A percentile compares a stretch with the other conserved stretches of the same genome.
These are phyloP conservation scores for Trypanosoma congolense DNA, from an alignment of 208 protist species.

Conservation along the genomic window DNA sequence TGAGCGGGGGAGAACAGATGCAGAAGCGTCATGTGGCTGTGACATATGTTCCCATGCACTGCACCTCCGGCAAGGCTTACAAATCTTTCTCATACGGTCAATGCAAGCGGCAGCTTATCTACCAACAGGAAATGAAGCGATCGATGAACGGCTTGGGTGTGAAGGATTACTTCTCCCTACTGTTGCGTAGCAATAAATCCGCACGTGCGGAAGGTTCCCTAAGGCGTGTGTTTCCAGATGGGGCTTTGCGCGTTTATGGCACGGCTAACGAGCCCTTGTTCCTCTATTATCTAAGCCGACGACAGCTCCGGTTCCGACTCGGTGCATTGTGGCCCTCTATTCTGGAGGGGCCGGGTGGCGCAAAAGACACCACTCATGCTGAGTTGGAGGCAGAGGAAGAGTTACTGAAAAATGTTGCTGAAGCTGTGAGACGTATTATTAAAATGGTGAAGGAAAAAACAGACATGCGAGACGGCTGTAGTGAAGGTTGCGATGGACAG, in stretches of 20 bases:
- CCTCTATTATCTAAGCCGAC: constrained; percentile 38
- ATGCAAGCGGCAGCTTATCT: constrained; percentile 22
- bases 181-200: constrained; percentile 20
- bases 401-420: constrained; percentile 10
- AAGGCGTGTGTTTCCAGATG: constrained; percentile 26
- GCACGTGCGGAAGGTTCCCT: not conserved
- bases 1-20: not conserved
- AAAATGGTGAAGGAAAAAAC: constrained; percentile 12
- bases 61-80: constrained; percentile 24
- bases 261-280: constrained; percentile 32
- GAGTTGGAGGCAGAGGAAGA: constrained; percentile 8
- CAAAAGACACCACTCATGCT: not conserved
- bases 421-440: constrained; percentile 13
- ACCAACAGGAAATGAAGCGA: constrained; percentile 11
- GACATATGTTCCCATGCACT: constrained; percentile 1
- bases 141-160: constrained; percentile 12
- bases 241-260: constrained; percentile 35
- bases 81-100: constrained; percentile 36
- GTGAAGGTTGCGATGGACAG: not conserved
- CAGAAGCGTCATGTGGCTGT: constrained; percentile 14
- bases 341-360: not conserved
- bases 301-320: constrained; percentile 41
- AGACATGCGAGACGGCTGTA: not conserved
- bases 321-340: constrained; percentile 13
- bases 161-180: constrained; percentile 34